Evolutionary conservation across 345 rosid species (phyloP).

Genomic region (Eucalyptus sp.): DNA sequence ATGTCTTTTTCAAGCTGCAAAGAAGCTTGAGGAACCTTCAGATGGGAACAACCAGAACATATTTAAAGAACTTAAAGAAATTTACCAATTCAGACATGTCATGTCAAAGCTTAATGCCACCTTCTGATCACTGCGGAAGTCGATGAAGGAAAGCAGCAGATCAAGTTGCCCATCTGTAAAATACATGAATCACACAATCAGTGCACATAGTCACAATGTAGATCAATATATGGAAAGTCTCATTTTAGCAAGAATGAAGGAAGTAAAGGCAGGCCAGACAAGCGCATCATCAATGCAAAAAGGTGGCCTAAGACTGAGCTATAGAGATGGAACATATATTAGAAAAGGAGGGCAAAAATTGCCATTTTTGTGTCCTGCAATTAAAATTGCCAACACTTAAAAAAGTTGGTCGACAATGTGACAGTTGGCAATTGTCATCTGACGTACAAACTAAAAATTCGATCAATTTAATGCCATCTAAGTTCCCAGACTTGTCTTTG

Average conservation of each 20-base stretch:
- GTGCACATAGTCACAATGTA: neutral
- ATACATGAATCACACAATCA: neutral
- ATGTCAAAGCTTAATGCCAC: conserved; percentile 42
- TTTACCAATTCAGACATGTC: conserved; percentile 61
- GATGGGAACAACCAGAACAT: neutral
- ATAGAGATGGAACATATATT: neutral
- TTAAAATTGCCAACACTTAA: neutral
- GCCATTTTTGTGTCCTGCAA: neutral
- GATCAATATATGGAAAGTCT: neutral
- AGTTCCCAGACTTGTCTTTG: neutral
- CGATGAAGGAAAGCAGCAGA: conserved; percentile 49
- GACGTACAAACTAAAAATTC: neutral
- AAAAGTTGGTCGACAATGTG: neutral
- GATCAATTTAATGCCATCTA: neutral
- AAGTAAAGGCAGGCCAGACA: neutral
- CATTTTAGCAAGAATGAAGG: neutral
- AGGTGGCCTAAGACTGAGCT: neutral
- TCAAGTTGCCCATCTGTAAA: conserved; percentile 60
- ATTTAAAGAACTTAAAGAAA: neutral
- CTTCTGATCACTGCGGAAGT: conserved; percentile 34
- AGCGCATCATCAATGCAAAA: neutral
- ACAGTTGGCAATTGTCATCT: neutral
- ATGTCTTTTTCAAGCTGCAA: neutral
- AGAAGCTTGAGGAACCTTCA: neutral
- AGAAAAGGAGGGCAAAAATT: neutral